A percentile compares a stretch with the other conserved stretches of the same genome.
Evolutionary conservation across 192 early-diverging fungal genomes (phyloP).

Genomic region (Thoreauomyces humboldtii): DNA sequence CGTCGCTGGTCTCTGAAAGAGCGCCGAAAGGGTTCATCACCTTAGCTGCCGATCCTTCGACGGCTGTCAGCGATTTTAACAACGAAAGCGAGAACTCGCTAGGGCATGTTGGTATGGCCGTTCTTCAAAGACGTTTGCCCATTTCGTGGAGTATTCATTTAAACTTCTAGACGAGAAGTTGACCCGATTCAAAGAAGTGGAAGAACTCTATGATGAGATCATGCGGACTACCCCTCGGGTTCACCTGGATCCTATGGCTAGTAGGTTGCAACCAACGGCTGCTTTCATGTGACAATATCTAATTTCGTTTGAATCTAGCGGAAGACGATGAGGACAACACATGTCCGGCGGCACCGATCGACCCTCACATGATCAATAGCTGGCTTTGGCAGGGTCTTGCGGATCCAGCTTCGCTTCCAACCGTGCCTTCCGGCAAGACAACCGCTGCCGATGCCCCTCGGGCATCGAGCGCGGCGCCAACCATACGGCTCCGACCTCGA

Average conservation of each 20-base stretch:
- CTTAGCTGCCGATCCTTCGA: constrained; percentile 40
- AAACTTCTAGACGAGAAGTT: constrained; percentile 58
- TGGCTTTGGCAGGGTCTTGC: constrained; percentile 18
- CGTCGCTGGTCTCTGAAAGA: constrained; percentile 37
- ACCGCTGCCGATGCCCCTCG: background rate
- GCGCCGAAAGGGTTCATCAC: constrained; percentile 50
- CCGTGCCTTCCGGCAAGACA: background rate
- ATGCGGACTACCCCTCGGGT: constrained; percentile 44
- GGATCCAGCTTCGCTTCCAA: constrained; percentile 8
- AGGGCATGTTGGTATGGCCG: background rate
- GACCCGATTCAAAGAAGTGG: constrained; percentile 51
- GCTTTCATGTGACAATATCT: background rate
- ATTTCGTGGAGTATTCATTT: no score
- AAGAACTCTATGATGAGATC: constrained; percentile 59
- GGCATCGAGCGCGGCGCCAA: background rate
- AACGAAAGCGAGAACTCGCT: constrained; percentile 31
- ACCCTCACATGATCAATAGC: constrained; percentile 29
- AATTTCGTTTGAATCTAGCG: background rate
- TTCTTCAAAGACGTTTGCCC: no score
- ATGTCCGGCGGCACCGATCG: constrained; percentile 47
- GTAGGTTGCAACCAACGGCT: no score
- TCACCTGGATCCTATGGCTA: constrained; percentile 37
- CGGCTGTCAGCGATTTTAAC: constrained; percentile 40
- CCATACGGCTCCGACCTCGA: constrained; percentile 31
- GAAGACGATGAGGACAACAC: constrained; percentile 27